These are phyloP conservation scores for Penicillium sp. DNA, from an alignment of 2,329 filamentous ascomycete genomes.

Conservation along the genomic window DNA sequence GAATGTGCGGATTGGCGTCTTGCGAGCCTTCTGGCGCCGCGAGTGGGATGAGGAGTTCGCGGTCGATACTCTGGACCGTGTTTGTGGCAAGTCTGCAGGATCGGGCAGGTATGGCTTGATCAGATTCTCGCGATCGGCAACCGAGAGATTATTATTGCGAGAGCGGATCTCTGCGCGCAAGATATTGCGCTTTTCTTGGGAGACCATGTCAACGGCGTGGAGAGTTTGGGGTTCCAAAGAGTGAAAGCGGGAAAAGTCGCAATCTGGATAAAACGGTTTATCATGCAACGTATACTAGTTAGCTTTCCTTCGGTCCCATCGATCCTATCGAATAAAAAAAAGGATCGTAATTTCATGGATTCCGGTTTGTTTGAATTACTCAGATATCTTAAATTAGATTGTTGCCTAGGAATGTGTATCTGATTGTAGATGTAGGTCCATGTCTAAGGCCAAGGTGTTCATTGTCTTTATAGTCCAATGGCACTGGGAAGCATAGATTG, in stretches of 20 bases:
- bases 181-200: constrained; percentile 32
- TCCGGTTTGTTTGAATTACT: not conserved
- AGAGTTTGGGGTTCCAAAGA: constrained; percentile 2
- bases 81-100: constrained; percentile 32
- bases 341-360: not conserved
- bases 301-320: not conserved
- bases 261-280: not conserved
- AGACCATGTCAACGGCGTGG: constrained; percentile 29
- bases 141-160: constrained; percentile 42
- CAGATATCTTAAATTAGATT: not conserved
- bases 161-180: constrained; percentile 42
- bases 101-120: constrained; percentile 53
- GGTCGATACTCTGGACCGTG: constrained; percentile 12
- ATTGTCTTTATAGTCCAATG: not conserved
- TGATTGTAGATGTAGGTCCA: not conserved
- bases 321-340: not conserved
- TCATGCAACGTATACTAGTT: not conserved
- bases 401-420: not conserved
- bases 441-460: not conserved
- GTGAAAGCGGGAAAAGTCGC: constrained; percentile 5
- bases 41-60: constrained; percentile 13
- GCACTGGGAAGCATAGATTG: not conserved
- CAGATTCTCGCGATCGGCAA: constrained; percentile 49
- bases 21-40: constrained; percentile 30
- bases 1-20: constrained; percentile 46